These are phyloP conservation scores for Gossypioides kirkii DNA, from an alignment of 345 rosid genomes.

Conservation along the genomic window DNA sequence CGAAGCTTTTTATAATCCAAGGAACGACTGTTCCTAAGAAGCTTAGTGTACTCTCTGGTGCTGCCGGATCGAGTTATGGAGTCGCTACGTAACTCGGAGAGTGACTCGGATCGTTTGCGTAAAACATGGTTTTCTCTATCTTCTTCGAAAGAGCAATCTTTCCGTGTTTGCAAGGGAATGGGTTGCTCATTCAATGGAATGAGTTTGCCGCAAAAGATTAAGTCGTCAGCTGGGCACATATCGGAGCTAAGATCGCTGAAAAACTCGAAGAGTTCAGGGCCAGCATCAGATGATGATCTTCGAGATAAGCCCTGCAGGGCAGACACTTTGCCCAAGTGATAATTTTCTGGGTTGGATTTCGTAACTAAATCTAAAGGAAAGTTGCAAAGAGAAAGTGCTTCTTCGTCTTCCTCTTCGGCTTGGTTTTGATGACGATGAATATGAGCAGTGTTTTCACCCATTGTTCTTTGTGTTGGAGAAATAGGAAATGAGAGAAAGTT, in stretches of 20 bases:
- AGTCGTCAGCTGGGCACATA: slow-evolving; percentile 71
- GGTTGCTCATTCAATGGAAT: slow-evolving; percentile 38
- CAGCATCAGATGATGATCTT: slow-evolving; percentile 22
- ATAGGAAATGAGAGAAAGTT: too few relatives aligned
- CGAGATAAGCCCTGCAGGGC: background rate
- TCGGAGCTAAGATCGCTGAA: slow-evolving; percentile 32
- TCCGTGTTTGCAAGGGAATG: slow-evolving; percentile 11
- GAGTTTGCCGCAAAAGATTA: slow-evolving; percentile 63
- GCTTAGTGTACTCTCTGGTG: slow-evolving; percentile 13
- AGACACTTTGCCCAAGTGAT: background rate
- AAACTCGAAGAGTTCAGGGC: slow-evolving; percentile 53
- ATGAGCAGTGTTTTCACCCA: background rate
- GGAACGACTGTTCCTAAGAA: slow-evolving; percentile 57
- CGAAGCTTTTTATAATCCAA: slow-evolving; percentile 42
- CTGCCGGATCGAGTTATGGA: slow-evolving; percentile 23
- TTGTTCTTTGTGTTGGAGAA: too few relatives aligned
- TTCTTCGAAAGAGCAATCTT: background rate
- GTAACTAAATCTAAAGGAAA: background rate
- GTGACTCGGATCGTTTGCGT: slow-evolving; percentile 52
- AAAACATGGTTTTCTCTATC: background rate
- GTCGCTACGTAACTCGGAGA: slow-evolving; percentile 33
- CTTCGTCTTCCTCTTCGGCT: background rate
- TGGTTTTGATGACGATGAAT: background rate
- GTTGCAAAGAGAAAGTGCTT: background rate
- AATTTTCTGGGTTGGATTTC: background rate